phyloP scores from a whole-genome alignment of 2,329 filamentous ascomycete species.

The Cladosporium sp. region DNA sequence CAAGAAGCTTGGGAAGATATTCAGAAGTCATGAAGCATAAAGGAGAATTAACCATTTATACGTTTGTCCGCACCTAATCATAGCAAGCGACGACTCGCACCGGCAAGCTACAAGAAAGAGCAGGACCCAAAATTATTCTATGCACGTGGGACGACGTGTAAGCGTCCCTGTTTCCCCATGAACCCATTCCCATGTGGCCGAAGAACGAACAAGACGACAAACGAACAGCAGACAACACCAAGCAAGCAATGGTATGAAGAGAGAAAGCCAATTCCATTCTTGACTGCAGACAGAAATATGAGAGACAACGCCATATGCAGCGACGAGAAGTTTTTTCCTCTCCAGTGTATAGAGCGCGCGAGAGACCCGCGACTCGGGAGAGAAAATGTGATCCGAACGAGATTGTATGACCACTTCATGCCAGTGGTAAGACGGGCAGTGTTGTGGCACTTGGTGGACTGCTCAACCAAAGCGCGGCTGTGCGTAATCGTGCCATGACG shows the following conservation, averaged over 20 bases:
- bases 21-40: background rate
- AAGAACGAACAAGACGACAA: background rate
- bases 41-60: background rate
- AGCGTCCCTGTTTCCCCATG: background rate
- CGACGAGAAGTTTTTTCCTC: background rate
- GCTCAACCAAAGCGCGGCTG: slow-evolving; percentile 16
- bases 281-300: slow-evolving; percentile 14
- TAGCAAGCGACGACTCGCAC: background rate
- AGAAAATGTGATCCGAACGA: slow-evolving; percentile 4
- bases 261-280: slow-evolving; percentile 11
- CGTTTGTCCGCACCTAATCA: background rate
- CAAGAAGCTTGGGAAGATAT: too few relatives aligned
- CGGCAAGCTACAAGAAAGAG: background rate
- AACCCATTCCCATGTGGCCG: background rate
- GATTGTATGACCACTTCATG: slow-evolving; percentile 8
- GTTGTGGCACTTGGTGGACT: slow-evolving; percentile 3
- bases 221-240: background rate
- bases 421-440: background rate
- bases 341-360: background rate
- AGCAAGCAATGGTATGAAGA: slow-evolving; percentile 1
- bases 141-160: background rate
- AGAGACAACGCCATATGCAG: slow-evolving; percentile 15
- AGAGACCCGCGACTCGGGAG: background rate
- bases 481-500: slow-evolving; percentile 4
- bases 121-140: slow-evolving; percentile 8